Evolutionary conservation across 2,329 filamentous ascomycete genomes (phyloP).

Genomic region (Exophiala phaeomuriformis): DNA sequence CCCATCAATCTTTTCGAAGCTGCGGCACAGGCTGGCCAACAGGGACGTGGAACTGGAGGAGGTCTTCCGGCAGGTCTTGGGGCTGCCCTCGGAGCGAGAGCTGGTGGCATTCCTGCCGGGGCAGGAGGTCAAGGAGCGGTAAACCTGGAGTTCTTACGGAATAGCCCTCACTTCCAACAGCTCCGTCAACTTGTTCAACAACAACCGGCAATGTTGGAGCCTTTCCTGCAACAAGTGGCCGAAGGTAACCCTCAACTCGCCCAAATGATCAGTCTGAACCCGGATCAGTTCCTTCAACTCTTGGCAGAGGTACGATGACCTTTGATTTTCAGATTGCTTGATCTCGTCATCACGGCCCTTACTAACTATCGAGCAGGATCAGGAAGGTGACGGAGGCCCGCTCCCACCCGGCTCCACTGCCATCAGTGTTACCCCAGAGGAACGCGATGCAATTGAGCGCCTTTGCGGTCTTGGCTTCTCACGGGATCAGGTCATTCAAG

Average conservation of each 20-base stretch:
- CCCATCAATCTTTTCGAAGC: constrained; percentile 87
- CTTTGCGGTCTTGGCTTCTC: constrained; percentile 90
- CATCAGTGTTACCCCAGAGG: constrained; percentile 89
- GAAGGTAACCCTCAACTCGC: constrained; percentile 92
- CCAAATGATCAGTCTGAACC: constrained; percentile 82
- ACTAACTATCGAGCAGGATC: constrained; percentile 43
- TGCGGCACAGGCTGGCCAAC: constrained; percentile 63
- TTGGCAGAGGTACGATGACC: constrained; percentile 56
- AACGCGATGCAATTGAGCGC: constrained; percentile 95
- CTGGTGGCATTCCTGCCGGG: constrained; percentile 31
- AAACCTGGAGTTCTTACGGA: constrained; percentile 86
- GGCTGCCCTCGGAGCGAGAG: constrained; percentile 37
- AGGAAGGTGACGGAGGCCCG: constrained; percentile 64
- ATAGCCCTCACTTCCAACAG: constrained; percentile 97
- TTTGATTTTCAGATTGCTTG: neutral
- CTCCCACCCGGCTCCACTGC: constrained; percentile 82
- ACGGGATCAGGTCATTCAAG: constrained; percentile 88
- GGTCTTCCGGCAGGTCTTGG: constrained; percentile 37
- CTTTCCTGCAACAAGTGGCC: constrained; percentile 91
- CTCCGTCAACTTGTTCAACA: constrained; percentile 94
- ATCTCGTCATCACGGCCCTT: neutral
- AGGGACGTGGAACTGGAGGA: constrained; percentile 32
- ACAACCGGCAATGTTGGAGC: constrained; percentile 96
- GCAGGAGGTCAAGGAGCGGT: constrained; percentile 52
- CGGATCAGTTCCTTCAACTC: constrained; percentile 85